phyloP scores from a whole-genome alignment of 2,329 filamentous ascomycete genomes.

The Ophiostoma quercus region DNA sequence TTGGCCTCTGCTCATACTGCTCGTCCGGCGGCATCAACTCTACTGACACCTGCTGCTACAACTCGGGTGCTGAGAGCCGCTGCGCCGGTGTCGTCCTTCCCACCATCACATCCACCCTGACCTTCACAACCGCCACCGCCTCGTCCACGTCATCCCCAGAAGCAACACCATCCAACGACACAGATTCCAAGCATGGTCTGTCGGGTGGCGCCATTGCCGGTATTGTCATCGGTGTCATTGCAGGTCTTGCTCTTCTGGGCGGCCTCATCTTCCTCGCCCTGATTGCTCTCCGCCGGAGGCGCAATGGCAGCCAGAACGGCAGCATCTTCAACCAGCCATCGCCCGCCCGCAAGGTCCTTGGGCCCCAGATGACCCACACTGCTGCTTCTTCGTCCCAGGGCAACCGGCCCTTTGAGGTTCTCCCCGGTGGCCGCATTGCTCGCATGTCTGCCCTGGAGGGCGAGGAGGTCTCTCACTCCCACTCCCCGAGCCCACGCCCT shows the following conservation, averaged over 20 bases:
- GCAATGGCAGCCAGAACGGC: slow-evolving; percentile 54
- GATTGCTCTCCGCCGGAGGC: slow-evolving; percentile 47
- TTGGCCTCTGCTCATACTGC: slow-evolving; percentile 85
- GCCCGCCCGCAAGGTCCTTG: slow-evolving; percentile 53
- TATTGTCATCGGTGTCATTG: slow-evolving; percentile 75
- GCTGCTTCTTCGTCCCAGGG: slow-evolving; percentile 22
- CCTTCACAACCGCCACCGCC: slow-evolving; percentile 45
- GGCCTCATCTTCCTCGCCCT: slow-evolving; percentile 65
- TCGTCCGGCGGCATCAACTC: slow-evolving; percentile 76
- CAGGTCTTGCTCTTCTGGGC: slow-evolving; percentile 64
- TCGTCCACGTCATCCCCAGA: slow-evolving; percentile 45
- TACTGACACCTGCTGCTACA: slow-evolving; percentile 92
- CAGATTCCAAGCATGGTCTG: slow-evolving; percentile 42
- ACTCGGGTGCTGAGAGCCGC: slow-evolving; percentile 64
- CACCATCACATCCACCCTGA: slow-evolving; percentile 63
- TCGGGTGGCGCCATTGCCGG: slow-evolving; percentile 88
- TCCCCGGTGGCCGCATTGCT: slow-evolving; percentile 84
- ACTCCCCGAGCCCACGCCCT: slow-evolving; percentile 50
- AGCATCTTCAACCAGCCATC: slow-evolving; percentile 88
- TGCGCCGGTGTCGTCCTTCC: slow-evolving; percentile 77
- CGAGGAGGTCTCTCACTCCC: slow-evolving; percentile 50
- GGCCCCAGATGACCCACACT: slow-evolving; percentile 39
- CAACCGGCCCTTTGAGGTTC: slow-evolving; percentile 54
- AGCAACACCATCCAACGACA: slow-evolving; percentile 29
- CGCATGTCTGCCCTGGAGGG: slow-evolving; percentile 92